These are phyloP conservation scores for Ophiostoma angusticollis DNA, from an alignment of 2,329 filamentous ascomycete genomes.

Conservation along the genomic window DNA sequence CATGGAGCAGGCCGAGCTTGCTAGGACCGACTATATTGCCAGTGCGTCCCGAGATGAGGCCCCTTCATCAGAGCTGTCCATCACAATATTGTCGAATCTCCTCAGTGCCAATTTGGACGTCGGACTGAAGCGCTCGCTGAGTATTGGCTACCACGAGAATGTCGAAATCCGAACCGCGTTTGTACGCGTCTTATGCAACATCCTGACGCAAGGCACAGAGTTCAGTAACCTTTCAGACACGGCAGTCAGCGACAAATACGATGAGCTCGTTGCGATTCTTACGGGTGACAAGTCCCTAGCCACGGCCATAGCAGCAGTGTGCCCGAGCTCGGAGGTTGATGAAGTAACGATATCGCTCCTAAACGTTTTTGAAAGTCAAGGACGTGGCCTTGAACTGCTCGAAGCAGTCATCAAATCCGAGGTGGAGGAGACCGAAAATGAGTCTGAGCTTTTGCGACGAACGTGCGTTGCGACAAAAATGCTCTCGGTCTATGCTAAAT, in stretches of 20 bases:
- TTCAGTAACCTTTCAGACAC: slow-evolving; percentile 56
- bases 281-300: slow-evolving; percentile 50
- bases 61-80: slow-evolving; percentile 49
- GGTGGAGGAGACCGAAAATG: slow-evolving; percentile 56
- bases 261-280: slow-evolving; percentile 49
- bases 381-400: slow-evolving; percentile 48
- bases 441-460: slow-evolving; percentile 52
- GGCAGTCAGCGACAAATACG: slow-evolving; percentile 55
- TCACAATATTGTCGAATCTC: slow-evolving; percentile 55
- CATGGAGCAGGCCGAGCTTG: slow-evolving; percentile 35
- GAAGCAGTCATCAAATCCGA: slow-evolving; percentile 57
- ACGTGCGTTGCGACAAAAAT: slow-evolving; percentile 63
- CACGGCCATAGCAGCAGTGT: slow-evolving; percentile 50
- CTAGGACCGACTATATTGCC: slow-evolving; percentile 28
- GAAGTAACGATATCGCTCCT: slow-evolving; percentile 55
- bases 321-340: slow-evolving; percentile 55
- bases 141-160: slow-evolving; percentile 59
- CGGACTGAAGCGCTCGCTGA: slow-evolving; percentile 55
- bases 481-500: slow-evolving; percentile 58
- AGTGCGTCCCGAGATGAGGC: slow-evolving; percentile 37
- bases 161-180: slow-evolving; percentile 57
- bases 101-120: slow-evolving; percentile 61
- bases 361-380: slow-evolving; percentile 57
- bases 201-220: slow-evolving; percentile 57
- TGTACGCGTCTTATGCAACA: slow-evolving; percentile 57